These are phyloP conservation scores for Clarireedia homoeocarpa DNA, from an alignment of 2,329 filamentous ascomycete genomes.

Conservation along the genomic window DNA sequence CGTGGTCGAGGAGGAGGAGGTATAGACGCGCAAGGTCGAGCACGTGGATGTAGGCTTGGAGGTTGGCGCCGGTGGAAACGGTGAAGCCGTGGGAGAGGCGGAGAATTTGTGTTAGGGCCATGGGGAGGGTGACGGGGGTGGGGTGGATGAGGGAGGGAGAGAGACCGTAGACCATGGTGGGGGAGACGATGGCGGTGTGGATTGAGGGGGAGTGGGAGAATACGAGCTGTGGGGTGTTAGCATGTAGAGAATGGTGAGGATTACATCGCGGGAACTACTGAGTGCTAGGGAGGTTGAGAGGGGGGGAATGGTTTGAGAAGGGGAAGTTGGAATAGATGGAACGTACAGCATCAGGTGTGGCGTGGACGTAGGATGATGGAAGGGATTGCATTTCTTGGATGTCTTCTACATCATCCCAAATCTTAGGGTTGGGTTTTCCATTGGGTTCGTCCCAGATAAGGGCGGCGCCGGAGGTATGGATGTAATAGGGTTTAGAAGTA, in stretches of 20 bases:
- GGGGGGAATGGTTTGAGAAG: not conserved
- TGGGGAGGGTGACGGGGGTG: constrained; percentile 7
- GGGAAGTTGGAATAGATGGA: not conserved
- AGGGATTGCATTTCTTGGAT: constrained; percentile 8
- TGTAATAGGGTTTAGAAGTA: constrained; percentile 11
- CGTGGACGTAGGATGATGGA: not conserved
- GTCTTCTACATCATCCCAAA: constrained; percentile 14
- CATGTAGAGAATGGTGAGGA: too few species aligned
- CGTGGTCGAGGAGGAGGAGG: constrained; percentile 1
- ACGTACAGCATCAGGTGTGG: not conserved
- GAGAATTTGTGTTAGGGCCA: not conserved
- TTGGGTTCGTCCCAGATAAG: constrained; percentile 12
- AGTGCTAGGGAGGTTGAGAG: not conserved
- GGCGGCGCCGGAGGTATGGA: constrained; percentile 10
- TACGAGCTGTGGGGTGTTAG: not conserved
- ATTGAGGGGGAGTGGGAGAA: not conserved
- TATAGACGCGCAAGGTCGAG: constrained; percentile 13
- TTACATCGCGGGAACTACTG: not conserved
- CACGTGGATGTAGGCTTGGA: constrained; percentile 13
- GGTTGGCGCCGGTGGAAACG: constrained; percentile 5
- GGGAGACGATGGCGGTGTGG: constrained; percentile 13
- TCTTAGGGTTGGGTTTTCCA: not conserved
- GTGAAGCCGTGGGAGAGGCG: constrained; percentile 7
- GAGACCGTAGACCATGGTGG: constrained; percentile 13
- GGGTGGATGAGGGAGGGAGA: constrained; percentile 11